These are phyloP conservation scores for Hypoxylon perforatum DNA, from an alignment of 495 filamentous ascomycete species.

Conservation along the genomic window DNA sequence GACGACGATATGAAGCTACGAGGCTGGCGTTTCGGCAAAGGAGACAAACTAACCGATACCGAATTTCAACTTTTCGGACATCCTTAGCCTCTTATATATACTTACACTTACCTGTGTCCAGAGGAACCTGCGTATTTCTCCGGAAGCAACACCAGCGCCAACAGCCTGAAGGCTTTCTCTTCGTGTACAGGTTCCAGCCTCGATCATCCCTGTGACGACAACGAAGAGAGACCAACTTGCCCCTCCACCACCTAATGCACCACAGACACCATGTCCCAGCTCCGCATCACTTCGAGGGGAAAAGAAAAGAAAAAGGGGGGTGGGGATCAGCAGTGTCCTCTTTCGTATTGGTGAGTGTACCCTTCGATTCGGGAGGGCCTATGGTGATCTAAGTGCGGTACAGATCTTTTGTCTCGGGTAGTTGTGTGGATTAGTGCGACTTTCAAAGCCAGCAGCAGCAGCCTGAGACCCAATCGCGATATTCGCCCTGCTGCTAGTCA, in stretches of 20 bases:
- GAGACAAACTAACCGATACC: not conserved
- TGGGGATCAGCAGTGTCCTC: constrained; percentile 34
- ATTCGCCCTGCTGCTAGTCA: constrained; percentile 31
- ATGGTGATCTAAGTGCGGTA: constrained; percentile 31
- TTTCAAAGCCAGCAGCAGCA: constrained; percentile 36
- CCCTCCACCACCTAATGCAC: constrained; percentile 14
- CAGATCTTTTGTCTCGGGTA: constrained; percentile 45
- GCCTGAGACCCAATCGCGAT: constrained; percentile 33
- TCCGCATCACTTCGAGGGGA: constrained; percentile 28
- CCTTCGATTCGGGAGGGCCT: constrained; percentile 29
- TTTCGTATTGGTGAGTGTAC: constrained; percentile 34
- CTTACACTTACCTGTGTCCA: constrained; percentile 21
- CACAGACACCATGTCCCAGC: constrained; percentile 27
- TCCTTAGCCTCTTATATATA: constrained; percentile 34
- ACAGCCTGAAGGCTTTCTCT: constrained; percentile 13
- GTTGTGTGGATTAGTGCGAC: constrained; percentile 43
- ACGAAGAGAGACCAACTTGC: constrained; percentile 25
- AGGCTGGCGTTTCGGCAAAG: constrained; percentile 19
- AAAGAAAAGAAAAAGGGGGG: constrained; percentile 9
- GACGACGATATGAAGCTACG: constrained; percentile 13
- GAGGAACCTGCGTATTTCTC: constrained; percentile 36
- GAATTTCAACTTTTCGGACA: constrained; percentile 21
- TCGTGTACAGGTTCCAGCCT: constrained; percentile 41
- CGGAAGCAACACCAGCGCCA: constrained; percentile 23
- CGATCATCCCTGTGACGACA: constrained; percentile 43